These are phyloP conservation scores for Prillingera fragicola DNA, from an alignment of 1,284 basidiomycete species.

Conservation along the genomic window DNA sequence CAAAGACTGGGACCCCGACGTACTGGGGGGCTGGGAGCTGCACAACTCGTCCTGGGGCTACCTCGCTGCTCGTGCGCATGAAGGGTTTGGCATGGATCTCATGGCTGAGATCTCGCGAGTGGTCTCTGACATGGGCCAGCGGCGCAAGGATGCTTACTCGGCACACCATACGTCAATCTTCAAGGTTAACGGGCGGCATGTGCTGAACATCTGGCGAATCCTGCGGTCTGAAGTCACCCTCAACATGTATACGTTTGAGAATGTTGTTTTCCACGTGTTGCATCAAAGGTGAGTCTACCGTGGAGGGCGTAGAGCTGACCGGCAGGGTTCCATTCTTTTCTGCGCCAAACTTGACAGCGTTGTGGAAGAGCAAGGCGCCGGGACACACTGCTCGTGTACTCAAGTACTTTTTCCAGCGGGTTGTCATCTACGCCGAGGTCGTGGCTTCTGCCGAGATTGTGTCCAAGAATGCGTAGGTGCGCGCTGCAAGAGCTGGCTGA, in stretches of 20 bases:
- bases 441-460: constrained; percentile 73
- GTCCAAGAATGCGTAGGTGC: constrained; percentile 76
- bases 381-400: constrained; percentile 57
- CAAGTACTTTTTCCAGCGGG: constrained; percentile 60
- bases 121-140: constrained; percentile 48
- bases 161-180: constrained; percentile 72
- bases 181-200: constrained; percentile 78
- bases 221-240: constrained; percentile 80
- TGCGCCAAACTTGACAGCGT: constrained; percentile 60
- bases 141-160: constrained; percentile 64
- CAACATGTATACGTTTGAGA: constrained; percentile 81
- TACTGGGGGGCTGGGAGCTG: constrained; percentile 87
- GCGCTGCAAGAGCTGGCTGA: neutral
- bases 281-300: constrained; percentile 57
- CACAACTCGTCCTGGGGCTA: constrained; percentile 89
- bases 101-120: constrained; percentile 66
- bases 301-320: neutral
- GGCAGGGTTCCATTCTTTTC: constrained; percentile 72
- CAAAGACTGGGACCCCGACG: constrained; percentile 78
- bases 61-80: constrained; percentile 61
- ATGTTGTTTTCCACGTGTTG: constrained; percentile 75
- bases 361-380: constrained; percentile 63
- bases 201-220: constrained; percentile 87
- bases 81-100: constrained; percentile 59
- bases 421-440: constrained; percentile 65